A percentile compares a stretch with the other conserved stretches of the same genome.
These are phyloP conservation scores for Lentinus tigrinus DNA, from an alignment of 768 basidiomycete species.

Conservation along the genomic window DNA sequence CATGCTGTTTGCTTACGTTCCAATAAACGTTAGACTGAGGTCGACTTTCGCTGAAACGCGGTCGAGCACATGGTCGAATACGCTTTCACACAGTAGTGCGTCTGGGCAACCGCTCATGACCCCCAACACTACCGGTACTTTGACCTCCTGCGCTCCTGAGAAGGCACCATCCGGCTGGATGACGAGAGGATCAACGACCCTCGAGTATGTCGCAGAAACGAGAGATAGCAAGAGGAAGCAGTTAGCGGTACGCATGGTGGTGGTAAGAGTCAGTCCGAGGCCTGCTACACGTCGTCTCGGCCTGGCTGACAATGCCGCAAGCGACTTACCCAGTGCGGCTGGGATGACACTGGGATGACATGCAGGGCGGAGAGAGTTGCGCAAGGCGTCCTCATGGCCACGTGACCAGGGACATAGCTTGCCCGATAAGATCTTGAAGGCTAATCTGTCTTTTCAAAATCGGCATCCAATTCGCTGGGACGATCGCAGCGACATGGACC, in stretches of 20 bases:
- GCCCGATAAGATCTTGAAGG: not conserved
- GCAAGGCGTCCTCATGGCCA: slow-evolving; percentile 4
- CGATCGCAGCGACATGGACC: not conserved
- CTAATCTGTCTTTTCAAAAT: not conserved
- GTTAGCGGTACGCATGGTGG: slow-evolving; percentile 6
- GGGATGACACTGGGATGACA: not conserved
- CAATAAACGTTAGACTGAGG: slow-evolving; percentile 71
- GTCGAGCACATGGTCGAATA: slow-evolving; percentile 71
- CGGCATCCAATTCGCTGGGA: not conserved
- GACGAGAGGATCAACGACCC: not conserved
- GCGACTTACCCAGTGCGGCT: not conserved
- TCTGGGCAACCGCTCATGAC: slow-evolving; percentile 81
- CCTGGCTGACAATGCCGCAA: not conserved
- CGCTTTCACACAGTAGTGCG: slow-evolving; percentile 74
- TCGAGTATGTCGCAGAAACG: not conserved
- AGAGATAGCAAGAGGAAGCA: not conserved
- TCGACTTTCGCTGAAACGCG: slow-evolving; percentile 64
- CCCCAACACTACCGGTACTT: slow-evolving; percentile 52
- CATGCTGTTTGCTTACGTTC: slow-evolving; percentile 49
- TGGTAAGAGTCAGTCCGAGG: not conserved
- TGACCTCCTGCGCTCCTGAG: slow-evolving; percentile 23
- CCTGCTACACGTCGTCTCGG: not conserved
- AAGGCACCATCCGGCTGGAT: slow-evolving; percentile 2
- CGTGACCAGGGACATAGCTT: not conserved
- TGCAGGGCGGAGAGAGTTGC: slow-evolving; percentile 1